Evolutionary conservation across 129 eudicot genomes (phyloP).

Genomic region (Calendula officinalis): DNA sequence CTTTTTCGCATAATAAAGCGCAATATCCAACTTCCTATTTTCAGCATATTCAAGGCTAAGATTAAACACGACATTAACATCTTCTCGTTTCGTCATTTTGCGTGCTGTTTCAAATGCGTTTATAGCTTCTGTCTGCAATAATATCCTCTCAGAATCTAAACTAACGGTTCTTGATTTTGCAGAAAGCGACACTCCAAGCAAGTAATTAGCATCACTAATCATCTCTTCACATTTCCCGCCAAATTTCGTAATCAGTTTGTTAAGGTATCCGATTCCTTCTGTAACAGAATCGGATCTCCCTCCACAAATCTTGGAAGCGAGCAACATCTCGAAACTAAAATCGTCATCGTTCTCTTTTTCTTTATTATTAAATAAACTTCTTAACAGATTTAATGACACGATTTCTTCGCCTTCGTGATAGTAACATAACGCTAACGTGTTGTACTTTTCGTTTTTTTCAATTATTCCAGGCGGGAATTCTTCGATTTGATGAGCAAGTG

Average conservation of each 20-base stretch:
- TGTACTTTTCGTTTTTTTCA: conserved; percentile 49
- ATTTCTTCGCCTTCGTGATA: conserved; percentile 64
- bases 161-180: conserved; percentile 47
- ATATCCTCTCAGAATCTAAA: conserved; percentile 61
- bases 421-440: conserved; percentile 65
- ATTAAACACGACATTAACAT: conserved; percentile 50
- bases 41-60: conserved; percentile 81
- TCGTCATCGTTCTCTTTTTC: conserved; percentile 38
- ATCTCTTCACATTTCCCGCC: conserved; percentile 44
- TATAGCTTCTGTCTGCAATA: conserved; percentile 56
- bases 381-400: conserved; percentile 61
- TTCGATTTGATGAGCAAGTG: conserved; percentile 65
- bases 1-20: conserved; percentile 73
- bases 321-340: conserved; percentile 45
- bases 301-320: conserved; percentile 75
- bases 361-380: conserved; percentile 50
- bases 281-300: conserved; percentile 36
- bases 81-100: conserved; percentile 37
- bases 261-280: conserved; percentile 54
- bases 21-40: conserved; percentile 77
- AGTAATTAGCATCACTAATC: conserved; percentile 38
- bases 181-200: conserved; percentile 61
- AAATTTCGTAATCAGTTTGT: conserved; percentile 19
- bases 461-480: conserved; percentile 68
- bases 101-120: conserved; percentile 48